Base-by-base conservation (phyloP, 805 yeast species). In the Metschnikowia kofuensis region DNA sequence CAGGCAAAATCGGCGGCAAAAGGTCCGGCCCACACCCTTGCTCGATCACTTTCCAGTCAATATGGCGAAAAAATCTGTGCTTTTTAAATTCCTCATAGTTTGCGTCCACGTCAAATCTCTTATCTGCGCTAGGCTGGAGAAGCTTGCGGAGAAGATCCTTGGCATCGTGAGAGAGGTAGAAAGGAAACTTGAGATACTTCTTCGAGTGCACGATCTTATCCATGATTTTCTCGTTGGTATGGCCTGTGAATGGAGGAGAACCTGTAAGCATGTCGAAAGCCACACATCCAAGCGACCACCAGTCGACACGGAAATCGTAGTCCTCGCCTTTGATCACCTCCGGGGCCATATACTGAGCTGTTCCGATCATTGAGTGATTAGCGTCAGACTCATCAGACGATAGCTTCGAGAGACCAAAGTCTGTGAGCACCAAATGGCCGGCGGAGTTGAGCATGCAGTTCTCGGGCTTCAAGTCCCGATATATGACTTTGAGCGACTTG, bases 251-350 rank as follows among this genome's bases (percentile, higher is more conserved):
- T 1, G 96, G 96, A 0, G 97, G 96, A 42, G 83, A 76, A 0
- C 96, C 96, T 0, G 91, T 84, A 44, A 89, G 71, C 78, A 89
- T 77, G 63, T 90, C 96, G 59, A 70, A 87, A 41, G 84, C 72
- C 10, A 89, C 84, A 42, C 96, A 86, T 0, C 97, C 97, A 29
- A 89, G 68, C 0, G 96, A 88, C 89, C 96, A 89, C 91, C 96
- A 89, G 65, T 89, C 97, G 42, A 90, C 94, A 31, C 82, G 76
- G 46, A 80, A 84, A 57, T 85, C 89, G 64, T 89, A 90, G 14
- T 82, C 80, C 56, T 83, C 78, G 21, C 96, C 96, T 49, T 78
- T 80, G 28, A 89, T 70, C 31, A 90, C 85, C 63, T 89, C 97
- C 2, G 97, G 97, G 0, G 96, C 96, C 83, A 89, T 86, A 58